phyloP scores from a whole-genome alignment of 768 basidiomycete species.

The Panaeolus cyanescens region DNA sequence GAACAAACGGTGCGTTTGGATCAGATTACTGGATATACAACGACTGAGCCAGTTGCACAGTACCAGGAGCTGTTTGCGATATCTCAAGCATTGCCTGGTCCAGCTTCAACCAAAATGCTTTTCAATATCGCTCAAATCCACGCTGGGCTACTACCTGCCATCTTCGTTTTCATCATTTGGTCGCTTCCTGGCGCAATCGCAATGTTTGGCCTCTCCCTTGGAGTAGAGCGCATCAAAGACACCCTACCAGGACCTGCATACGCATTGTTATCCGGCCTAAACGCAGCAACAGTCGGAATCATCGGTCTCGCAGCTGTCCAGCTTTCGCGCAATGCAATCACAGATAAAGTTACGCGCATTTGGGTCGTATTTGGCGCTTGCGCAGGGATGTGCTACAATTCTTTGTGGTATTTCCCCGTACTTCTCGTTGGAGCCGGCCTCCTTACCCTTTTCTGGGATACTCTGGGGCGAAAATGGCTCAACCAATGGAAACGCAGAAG shows the following conservation, averaged over 20 bases:
- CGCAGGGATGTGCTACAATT: conserved; percentile 51
- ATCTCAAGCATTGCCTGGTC: conserved; percentile 49
- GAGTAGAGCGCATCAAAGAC: conserved; percentile 41
- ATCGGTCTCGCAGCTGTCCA: conserved; percentile 54
- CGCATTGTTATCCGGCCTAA: conserved; percentile 52
- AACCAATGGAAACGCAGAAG: conserved; percentile 13
- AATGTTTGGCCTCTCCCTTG: conserved; percentile 49
- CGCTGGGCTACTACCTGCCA: conserved; percentile 41
- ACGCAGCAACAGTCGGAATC: conserved; percentile 55
- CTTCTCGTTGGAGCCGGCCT: conserved; percentile 43
- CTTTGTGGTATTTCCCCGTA: conserved; percentile 54
- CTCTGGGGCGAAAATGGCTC: conserved; percentile 18
- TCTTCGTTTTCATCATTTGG: conserved; percentile 45
- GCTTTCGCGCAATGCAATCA: conserved; percentile 45
- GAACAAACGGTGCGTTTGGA: conserved; percentile 39
- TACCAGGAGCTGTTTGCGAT: conserved; percentile 51
- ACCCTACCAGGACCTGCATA: conserved; percentile 47
- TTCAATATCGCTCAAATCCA: conserved; percentile 46
- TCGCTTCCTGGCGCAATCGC: conserved; percentile 48
- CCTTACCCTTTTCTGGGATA: conserved; percentile 42
- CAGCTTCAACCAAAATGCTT: conserved; percentile 48
- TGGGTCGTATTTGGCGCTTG: conserved; percentile 43
- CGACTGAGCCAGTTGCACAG: conserved; percentile 22
- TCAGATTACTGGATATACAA: not conserved
- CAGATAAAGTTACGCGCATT: conserved; percentile 42